Evolutionary conservation across 352 stramenopile genomes (phyloP).

Genomic region (Pythium insidiosum): DNA sequence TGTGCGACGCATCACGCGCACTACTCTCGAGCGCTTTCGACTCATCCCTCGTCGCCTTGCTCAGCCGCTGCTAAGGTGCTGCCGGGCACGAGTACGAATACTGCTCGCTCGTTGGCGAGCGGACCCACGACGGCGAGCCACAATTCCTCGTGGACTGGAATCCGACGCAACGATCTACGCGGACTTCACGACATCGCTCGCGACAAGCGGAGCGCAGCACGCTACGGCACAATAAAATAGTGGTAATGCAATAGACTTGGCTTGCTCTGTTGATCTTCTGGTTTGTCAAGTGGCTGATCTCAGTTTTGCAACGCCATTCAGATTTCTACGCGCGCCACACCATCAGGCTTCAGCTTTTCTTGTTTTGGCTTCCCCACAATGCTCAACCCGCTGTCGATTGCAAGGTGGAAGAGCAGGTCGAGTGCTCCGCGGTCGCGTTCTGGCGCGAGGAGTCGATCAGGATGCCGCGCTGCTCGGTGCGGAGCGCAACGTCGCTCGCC

Average conservation of each 20-base stretch:
- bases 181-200: background rate
- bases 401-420: slow-evolving; percentile 91
- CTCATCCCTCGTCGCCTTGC: background rate
- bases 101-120: background rate
- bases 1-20: background rate
- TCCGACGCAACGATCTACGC: background rate
- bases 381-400: too few relatives aligned
- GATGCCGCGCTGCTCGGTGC: slow-evolving; percentile 89
- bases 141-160: slow-evolving; percentile 5
- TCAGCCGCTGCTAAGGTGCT: background rate
- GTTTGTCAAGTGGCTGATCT: too few relatives aligned
- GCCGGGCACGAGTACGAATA: slow-evolving; percentile 2
- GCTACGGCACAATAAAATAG: background rate
- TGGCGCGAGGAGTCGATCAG: slow-evolving; percentile 94
- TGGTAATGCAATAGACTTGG: too few relatives aligned
- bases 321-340: too few relatives aligned
- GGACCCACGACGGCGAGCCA: slow-evolving; percentile 1
- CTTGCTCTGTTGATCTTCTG: too few relatives aligned
- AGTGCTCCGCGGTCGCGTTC: slow-evolving; percentile 82
- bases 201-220: background rate
- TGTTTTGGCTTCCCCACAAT: too few relatives aligned
- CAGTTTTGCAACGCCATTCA: too few relatives aligned
- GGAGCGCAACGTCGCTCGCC: slow-evolving; percentile 84
- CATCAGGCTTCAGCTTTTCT: too few relatives aligned
- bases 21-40: background rate